These are phyloP conservation scores for Penicillium digitatum DNA, from an alignment of 2,329 filamentous ascomycete genomes.

Conservation along the genomic window DNA sequence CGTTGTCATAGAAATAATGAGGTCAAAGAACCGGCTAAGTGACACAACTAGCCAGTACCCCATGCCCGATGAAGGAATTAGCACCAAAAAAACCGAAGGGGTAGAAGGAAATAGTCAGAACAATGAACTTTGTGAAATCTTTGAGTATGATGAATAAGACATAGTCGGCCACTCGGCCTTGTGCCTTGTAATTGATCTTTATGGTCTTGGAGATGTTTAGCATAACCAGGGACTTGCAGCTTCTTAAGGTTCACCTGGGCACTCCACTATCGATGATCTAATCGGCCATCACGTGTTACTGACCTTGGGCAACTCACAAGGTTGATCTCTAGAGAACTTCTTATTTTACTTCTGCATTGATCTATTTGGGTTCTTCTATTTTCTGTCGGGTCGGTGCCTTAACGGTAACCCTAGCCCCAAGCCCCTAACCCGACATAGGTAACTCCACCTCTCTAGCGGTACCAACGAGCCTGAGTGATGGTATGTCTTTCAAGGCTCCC, in stretches of 20 bases:
- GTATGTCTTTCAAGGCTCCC: conserved; percentile 19
- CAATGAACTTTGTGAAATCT: background rate
- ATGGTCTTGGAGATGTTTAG: no score
- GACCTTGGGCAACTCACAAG: background rate
- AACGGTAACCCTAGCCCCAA: background rate
- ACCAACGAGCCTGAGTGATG: conserved; percentile 16
- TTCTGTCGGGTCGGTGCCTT: background rate
- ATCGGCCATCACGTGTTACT: conserved; percentile 22
- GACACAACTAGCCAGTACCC: background rate
- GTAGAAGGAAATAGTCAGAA: background rate
- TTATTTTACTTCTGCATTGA: background rate
- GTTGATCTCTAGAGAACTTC: background rate
- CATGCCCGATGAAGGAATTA: background rate
- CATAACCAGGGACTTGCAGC: no score
- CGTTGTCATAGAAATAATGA: background rate
- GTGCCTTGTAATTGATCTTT: no score
- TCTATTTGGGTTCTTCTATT: background rate
- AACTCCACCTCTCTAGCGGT: background rate
- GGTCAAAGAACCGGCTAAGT: background rate
- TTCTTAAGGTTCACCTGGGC: no score
- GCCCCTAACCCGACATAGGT: background rate
- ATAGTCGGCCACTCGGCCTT: no score
- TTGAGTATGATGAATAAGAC: background rate
- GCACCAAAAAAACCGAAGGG: background rate
- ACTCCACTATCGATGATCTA: conserved; percentile 21